A percentile compares a stretch with the other conserved stretches of the same genome.
phyloP scores from a whole-genome alignment of 345 rosid species.

The Excoecaria cochinchinensis region DNA sequence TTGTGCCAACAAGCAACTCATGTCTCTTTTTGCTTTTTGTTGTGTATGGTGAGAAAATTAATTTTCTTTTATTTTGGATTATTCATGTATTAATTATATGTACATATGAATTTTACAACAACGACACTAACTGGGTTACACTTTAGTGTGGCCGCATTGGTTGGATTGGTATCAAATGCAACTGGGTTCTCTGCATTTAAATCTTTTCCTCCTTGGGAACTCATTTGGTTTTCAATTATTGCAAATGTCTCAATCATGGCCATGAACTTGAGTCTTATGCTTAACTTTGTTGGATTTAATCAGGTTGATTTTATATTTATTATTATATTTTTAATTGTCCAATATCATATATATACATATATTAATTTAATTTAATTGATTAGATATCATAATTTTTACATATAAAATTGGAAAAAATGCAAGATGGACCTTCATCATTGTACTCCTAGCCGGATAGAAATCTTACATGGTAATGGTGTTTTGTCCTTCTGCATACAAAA shows the following conservation, averaged over 20 bases:
- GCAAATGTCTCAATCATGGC: constrained; percentile 82
- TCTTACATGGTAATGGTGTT: constrained; percentile 61
- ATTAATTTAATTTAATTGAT: too few relatives aligned
- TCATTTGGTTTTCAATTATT: constrained; percentile 83
- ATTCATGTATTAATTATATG: too few relatives aligned
- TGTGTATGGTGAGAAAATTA: too few relatives aligned
- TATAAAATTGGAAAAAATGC: constrained; percentile 69
- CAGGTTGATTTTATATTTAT: too few relatives aligned
- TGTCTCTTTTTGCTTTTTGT: too few relatives aligned
- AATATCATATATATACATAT: too few relatives aligned
- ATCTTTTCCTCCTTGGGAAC: constrained; percentile 92
- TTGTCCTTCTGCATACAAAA: background rate
- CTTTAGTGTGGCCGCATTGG: constrained; percentile 76
- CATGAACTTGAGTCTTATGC: constrained; percentile 94
- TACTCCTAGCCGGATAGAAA: constrained; percentile 49
- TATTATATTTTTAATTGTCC: too few relatives aligned
- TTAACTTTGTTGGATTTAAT: constrained; percentile 91
- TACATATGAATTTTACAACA: constrained; percentile 58
- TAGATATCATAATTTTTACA: constrained; percentile 42
- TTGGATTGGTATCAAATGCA: constrained; percentile 85
- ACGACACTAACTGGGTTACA: constrained; percentile 93
- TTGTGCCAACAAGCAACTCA: too few relatives aligned
- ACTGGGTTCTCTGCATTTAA: constrained; percentile 68
- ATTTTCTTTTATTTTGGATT: too few relatives aligned
- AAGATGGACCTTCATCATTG: constrained; percentile 59